Evolutionary conservation across 1,284 basidiomycete species (phyloP), one percentile per base, ranked within the genome.

Genomic region (Somion occarium): DNA sequence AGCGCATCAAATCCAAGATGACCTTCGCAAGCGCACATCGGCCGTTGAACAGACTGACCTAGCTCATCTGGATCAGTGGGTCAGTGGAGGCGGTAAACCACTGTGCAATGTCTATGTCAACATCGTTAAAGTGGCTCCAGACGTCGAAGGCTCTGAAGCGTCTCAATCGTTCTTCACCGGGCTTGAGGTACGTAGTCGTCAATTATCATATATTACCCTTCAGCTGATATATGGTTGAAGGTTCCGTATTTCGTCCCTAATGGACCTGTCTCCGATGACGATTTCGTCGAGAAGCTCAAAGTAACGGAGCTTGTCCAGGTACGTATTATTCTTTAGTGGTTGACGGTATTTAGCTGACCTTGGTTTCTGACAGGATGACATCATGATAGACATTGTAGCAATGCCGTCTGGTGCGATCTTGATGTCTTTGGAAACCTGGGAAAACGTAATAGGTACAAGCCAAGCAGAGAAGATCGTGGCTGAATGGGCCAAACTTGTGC

Each of bases 61-160:
- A 25, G 64, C 61, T 12, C 61, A 68, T 22, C 62, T 78, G 20
- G 56, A 71, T 51, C 57, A 65, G 48, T 74, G 69, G 71, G 52
- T 67, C 41, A 65, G 65, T 27, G 56, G 61, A 47, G 41, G 55
- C 18, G 62, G 63, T 19, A 55, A 57, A 44, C 70, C 74, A 12
- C 55, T 79, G 26, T 70, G 66, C 44, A 78, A 78, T 50, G 73
- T 76, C 24, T 75, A 69, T 51, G 66, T 79, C 42, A 78, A 79
- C 53, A 64, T 79, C 30, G 63, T 77, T 50, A 71, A 69, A 60
- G 55, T 68, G 41, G 51, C 60, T 12, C 59, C 56, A 18, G 59
- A 63, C 23, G 44, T 61, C 30, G 55, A 51, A 24, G 30, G 30
- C 15, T 34, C 30, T 15, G 57, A 53, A 46, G 18, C 38, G 9